Conservation (phyloP, 164 flowering plant genomes). For the Magnolia changhungtana region DNA sequence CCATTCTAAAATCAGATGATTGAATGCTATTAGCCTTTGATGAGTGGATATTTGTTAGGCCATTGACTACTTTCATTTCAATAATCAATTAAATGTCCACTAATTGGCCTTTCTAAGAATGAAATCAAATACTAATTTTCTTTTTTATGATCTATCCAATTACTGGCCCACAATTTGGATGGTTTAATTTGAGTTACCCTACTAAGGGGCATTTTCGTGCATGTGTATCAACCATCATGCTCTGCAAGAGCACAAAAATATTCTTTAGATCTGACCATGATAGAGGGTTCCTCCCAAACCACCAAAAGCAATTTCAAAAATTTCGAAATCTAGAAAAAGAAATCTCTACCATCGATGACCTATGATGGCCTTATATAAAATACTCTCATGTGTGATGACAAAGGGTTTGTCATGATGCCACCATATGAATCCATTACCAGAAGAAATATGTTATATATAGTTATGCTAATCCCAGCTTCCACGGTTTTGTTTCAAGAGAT, state of each 20-base stretch:
- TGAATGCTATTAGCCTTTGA: too few relatives aligned
- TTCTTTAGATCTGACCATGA: background rate
- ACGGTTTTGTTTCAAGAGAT: background rate
- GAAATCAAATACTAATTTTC: too few relatives aligned
- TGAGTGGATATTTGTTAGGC: too few relatives aligned
- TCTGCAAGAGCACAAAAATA: background rate
- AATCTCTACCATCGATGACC: background rate
- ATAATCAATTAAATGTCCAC: too few relatives aligned
- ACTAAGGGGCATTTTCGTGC: background rate
- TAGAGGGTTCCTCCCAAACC: background rate
- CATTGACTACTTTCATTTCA: too few relatives aligned
- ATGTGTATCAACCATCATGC: background rate
- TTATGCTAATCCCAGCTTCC: background rate
- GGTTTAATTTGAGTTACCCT: too few relatives aligned
- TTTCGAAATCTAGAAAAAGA: background rate
- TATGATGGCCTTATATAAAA: conserved; percentile 3
- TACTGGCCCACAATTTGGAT: too few relatives aligned
- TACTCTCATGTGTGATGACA: background rate
- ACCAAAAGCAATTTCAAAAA: background rate
- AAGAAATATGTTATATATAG: background rate
- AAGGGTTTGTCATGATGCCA: background rate
- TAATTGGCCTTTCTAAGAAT: too few relatives aligned
- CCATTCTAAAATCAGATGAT: too few relatives aligned
- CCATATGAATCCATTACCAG: background rate
- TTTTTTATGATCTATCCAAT: too few relatives aligned